Percentiles rank a stretch among this genome's conserved stretches.
These are phyloP conservation scores for Pueraria montana DNA, from an alignment of 306 rosid species.

Conservation along the genomic window DNA sequence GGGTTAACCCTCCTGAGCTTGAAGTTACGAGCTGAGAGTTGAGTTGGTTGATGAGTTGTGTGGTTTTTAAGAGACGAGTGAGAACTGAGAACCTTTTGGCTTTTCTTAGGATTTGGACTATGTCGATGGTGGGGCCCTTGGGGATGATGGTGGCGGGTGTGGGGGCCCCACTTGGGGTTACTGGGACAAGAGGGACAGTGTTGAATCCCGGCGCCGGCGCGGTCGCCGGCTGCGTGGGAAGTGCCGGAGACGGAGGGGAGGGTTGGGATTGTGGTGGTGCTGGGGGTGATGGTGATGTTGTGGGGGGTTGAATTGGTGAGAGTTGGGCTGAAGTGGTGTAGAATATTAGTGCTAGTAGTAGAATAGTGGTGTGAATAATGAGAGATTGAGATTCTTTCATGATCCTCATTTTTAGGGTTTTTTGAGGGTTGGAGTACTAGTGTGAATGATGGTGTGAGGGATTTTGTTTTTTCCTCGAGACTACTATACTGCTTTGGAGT, in stretches of 20 bases:
- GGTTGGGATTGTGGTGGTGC: slow-evolving; percentile 31
- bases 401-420: slow-evolving; percentile 34
- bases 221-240: slow-evolving; percentile 31
- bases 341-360: slow-evolving; percentile 50
- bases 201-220: slow-evolving; percentile 56
- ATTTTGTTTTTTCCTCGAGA: background rate
- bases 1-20: slow-evolving; percentile 62
- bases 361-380: slow-evolving; percentile 44
- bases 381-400: slow-evolving; percentile 43
- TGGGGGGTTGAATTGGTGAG: slow-evolving; percentile 58
- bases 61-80: slow-evolving; percentile 64
- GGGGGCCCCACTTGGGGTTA: slow-evolving; percentile 56
- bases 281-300: slow-evolving; percentile 39
- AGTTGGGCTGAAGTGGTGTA: slow-evolving; percentile 51
- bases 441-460: background rate
- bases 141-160: slow-evolving; percentile 54
- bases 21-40: slow-evolving; percentile 66
- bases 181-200: slow-evolving; percentile 48
- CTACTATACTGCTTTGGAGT: background rate
- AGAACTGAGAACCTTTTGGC: slow-evolving; percentile 67
- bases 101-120: slow-evolving; percentile 64
- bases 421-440: background rate
- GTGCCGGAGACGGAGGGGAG: slow-evolving; percentile 33
- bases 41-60: slow-evolving; percentile 64
- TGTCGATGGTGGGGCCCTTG: slow-evolving; percentile 58